Conservation (phyloP, 371 early-diverging fungal species). For the Syncephalis fuscata region DNA sequence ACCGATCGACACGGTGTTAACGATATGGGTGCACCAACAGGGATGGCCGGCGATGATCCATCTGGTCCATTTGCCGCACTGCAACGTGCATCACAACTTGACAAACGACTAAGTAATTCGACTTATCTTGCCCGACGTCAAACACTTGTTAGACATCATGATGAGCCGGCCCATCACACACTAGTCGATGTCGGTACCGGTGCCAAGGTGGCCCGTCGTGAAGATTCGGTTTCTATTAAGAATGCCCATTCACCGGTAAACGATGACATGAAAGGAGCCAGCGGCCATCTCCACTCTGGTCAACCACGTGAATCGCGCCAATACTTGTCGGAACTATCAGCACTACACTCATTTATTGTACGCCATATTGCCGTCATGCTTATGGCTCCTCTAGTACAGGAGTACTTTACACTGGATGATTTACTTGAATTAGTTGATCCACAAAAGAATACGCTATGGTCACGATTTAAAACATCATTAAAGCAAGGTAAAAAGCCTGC, state of each 20-base stretch:
- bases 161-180: no score
- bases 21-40: no score
- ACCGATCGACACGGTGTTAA: no score
- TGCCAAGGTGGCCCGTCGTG: no score
- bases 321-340: constrained; percentile 65
- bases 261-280: no score
- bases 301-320: not conserved
- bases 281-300: not conserved
- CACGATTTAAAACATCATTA: constrained; percentile 44
- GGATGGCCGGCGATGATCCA: no score
- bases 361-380: constrained; percentile 69
- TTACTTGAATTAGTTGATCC: constrained; percentile 54
- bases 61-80: not conserved
- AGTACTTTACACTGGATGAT: constrained; percentile 43
- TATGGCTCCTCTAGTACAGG: constrained; percentile 50
- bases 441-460: constrained; percentile 54
- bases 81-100: not conserved
- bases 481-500: constrained; percentile 38
- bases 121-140: not conserved
- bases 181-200: no score
- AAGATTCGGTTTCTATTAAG: constrained; percentile 2
- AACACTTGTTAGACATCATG: not conserved
- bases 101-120: not conserved
- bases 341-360: constrained; percentile 66
- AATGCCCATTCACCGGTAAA: not conserved